A percentile compares a stretch with the other conserved stretches of the same genome.
phyloP scores from a whole-genome alignment of 148 eudicot species.

The Polygonum maritimum region DNA sequence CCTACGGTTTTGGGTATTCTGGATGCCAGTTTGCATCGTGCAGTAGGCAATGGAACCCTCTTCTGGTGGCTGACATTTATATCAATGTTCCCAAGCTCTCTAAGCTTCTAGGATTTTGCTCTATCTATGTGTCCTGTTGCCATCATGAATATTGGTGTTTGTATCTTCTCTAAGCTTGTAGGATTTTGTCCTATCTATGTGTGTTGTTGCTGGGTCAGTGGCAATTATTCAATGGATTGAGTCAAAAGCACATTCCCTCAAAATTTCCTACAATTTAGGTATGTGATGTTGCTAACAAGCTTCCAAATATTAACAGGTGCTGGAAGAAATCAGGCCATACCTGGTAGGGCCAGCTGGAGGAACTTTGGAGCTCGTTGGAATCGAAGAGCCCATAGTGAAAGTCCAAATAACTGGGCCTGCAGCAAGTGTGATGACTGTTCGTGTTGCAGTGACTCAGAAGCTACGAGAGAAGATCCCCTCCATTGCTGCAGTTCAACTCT shows the following conservation, averaged over 20 bases:
- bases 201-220: neutral
- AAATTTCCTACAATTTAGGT: neutral
- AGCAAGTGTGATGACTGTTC: constrained; percentile 90
- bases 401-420: constrained; percentile 83
- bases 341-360: constrained; percentile 90
- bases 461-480: constrained; percentile 82
- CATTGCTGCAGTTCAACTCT: constrained; percentile 92
- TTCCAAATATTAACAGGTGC: constrained; percentile 36
- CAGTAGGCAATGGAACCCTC: too few relatives aligned
- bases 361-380: constrained; percentile 56
- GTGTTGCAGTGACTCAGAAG: constrained; percentile 93
- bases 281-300: neutral
- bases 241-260: neutral
- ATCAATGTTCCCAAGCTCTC: too few relatives aligned
- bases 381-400: constrained; percentile 89
- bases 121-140: too few relatives aligned
- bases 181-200: too few relatives aligned
- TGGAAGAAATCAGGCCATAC: constrained; percentile 88
- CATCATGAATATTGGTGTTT: neutral
- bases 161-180: neutral
- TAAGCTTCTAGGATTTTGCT: too few relatives aligned
- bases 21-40: too few relatives aligned
- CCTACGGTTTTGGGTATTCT: too few relatives aligned
- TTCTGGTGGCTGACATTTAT: too few relatives aligned
- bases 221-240: neutral